Conservation (phyloP, 495 filamentous ascomycete species). For the Aspergillus sparsus region DNA sequence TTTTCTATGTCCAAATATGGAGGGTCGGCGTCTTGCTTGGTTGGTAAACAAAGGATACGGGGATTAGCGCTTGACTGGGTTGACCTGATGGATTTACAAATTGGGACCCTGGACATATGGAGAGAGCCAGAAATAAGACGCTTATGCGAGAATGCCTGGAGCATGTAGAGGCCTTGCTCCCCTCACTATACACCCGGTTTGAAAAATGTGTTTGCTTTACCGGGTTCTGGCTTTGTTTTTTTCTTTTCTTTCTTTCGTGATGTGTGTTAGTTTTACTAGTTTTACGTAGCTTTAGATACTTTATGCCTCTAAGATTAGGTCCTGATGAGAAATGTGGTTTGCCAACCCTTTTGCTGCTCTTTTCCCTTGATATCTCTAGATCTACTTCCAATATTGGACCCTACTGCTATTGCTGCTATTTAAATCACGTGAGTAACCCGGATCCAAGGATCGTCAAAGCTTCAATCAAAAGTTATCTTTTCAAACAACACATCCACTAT, state of each 20-base stretch:
- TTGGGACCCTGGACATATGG: constrained; percentile 32
- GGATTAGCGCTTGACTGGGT: constrained; percentile 22
- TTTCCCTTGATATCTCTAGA: background rate
- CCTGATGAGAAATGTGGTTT: background rate
- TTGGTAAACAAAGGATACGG: constrained; percentile 24
- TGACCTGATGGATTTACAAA: constrained; percentile 25
- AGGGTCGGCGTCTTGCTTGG: constrained; percentile 37
- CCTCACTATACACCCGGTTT: constrained; percentile 34
- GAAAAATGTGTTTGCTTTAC: constrained; percentile 30
- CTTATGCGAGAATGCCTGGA: constrained; percentile 22
- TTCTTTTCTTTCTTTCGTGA: constrained; percentile 5
- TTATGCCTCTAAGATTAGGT: constrained; percentile 7
- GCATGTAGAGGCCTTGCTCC: constrained; percentile 24
- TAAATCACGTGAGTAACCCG: no score
- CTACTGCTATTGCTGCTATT: no score
- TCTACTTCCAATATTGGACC: no score
- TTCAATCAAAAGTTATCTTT: no score
- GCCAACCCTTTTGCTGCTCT: background rate
- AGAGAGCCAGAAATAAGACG: constrained; percentile 24
- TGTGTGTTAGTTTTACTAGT: constrained; percentile 12
- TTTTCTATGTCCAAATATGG: constrained; percentile 25
- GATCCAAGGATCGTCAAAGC: no score
- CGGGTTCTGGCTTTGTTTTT: background rate
- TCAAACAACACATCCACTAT: no score
- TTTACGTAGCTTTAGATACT: constrained; percentile 14